These are phyloP conservation scores for Talaromyces rugulosus DNA, from an alignment of 2,329 filamentous ascomycete species.

Conservation along the genomic window DNA sequence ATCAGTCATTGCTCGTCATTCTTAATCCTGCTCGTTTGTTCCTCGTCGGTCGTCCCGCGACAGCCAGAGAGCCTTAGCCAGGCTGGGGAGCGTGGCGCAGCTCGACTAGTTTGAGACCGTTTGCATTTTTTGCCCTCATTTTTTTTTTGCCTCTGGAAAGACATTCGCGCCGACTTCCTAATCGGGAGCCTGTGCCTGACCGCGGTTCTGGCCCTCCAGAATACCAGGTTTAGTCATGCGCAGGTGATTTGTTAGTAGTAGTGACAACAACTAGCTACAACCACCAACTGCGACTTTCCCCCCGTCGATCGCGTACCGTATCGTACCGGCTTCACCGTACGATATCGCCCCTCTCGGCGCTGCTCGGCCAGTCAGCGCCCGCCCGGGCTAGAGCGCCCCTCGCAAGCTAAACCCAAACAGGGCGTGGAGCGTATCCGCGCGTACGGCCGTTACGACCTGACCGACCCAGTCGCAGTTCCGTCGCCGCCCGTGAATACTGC, in stretches of 20 bases:
- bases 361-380: background rate
- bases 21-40: background rate
- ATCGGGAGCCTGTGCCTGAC: background rate
- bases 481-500: slow-evolving; percentile 12
- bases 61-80: background rate
- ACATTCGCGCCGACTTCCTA: background rate
- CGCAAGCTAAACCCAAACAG: background rate
- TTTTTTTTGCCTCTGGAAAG: background rate
- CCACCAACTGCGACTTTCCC: background rate
- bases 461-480: background rate
- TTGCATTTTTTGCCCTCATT: background rate
- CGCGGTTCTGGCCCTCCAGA: background rate
- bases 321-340: background rate
- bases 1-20: background rate
- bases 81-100: background rate
- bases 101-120: background rate
- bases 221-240: background rate
- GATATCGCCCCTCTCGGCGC: background rate
- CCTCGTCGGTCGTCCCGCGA: background rate
- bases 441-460: background rate
- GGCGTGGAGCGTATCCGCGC: background rate
- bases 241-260: background rate
- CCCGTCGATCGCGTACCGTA: background rate
- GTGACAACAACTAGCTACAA: background rate
- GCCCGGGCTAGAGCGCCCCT: slow-evolving; percentile 7